Percentiles rank a stretch among this genome's conserved stretches.
These are phyloP conservation scores for Fraxinus greggii DNA, from an alignment of 305 asterid species.

Conservation along the genomic window DNA sequence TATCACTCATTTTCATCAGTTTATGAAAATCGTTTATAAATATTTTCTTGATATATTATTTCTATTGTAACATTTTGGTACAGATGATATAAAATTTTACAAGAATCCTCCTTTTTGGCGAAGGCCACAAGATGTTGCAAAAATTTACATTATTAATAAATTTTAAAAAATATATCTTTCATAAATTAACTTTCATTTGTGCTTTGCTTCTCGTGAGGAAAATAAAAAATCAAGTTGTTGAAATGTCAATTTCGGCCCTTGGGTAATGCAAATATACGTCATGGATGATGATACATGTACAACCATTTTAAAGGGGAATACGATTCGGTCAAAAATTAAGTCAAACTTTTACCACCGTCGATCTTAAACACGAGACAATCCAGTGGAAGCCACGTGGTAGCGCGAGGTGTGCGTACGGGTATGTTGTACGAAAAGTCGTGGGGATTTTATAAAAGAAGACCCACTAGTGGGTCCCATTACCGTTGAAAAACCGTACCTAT, in stretches of 20 bases:
- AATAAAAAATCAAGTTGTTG: not conserved
- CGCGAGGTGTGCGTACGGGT: constrained; percentile 31
- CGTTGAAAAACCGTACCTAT: constrained; percentile 27
- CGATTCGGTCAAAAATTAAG: not conserved
- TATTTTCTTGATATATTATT: too few species aligned
- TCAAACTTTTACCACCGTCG: not conserved
- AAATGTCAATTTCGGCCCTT: not conserved
- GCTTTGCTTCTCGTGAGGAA: not conserved
- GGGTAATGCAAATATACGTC: constrained; percentile 6
- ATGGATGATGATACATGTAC: constrained; percentile 22
- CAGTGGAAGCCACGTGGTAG: constrained; percentile 5
- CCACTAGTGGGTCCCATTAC: not conserved
- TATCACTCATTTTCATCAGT: not conserved
- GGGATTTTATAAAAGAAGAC: not conserved
- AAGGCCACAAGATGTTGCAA: not conserved
- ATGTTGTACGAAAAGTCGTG: constrained; percentile 25
- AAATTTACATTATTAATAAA: not conserved
- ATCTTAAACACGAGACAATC: not conserved
- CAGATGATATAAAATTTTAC: not conserved
- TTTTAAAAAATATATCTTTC: not conserved
- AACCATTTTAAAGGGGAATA: not conserved
- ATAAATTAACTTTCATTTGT: too few species aligned
- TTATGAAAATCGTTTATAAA: too few species aligned
- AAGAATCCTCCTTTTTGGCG: not conserved
- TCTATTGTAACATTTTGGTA: not conserved